A percentile compares a stretch with the other conserved stretches of the same genome.
Evolutionary conservation across 306 rosid genomes (phyloP).

Genomic region (Cicer pinnatifidum): DNA sequence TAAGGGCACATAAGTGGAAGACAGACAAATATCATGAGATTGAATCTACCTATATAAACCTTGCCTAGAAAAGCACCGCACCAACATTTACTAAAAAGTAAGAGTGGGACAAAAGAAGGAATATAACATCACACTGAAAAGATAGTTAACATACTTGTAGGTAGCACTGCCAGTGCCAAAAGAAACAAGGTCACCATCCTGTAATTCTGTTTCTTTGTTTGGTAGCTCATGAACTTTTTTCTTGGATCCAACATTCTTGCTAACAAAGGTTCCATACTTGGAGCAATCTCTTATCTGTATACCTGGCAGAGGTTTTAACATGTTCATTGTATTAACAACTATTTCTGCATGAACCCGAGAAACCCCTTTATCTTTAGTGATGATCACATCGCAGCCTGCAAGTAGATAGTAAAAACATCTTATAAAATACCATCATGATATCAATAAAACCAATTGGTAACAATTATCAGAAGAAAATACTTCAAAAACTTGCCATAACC

Average conservation of each 20-base stretch:
- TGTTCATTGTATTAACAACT: slow-evolving; percentile 65
- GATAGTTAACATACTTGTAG: slow-evolving; percentile 64
- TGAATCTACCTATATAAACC: slow-evolving; percentile 6
- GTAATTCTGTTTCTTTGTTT: slow-evolving; percentile 68
- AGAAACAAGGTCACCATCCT: slow-evolving; percentile 75
- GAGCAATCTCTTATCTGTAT: slow-evolving; percentile 76
- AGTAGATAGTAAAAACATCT: slow-evolving; percentile 27
- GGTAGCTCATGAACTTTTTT: slow-evolving; percentile 79
- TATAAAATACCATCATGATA: slow-evolving; percentile 30
- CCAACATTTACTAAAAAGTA: slow-evolving; percentile 17
- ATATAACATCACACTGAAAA: slow-evolving; percentile 23
- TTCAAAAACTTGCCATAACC: slow-evolving; percentile 12
- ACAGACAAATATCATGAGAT: slow-evolving; percentile 27
- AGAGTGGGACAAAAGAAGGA: slow-evolving; percentile 27
- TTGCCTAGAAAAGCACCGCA: slow-evolving; percentile 33
- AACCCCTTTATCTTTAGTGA: slow-evolving; percentile 88
- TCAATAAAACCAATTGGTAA: slow-evolving; percentile 4
- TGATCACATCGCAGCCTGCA: slow-evolving; percentile 81
- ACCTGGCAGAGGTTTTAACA: slow-evolving; percentile 44
- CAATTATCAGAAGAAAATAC: neutral
- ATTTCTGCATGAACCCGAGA: slow-evolving; percentile 95
- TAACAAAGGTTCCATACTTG: slow-evolving; percentile 79
- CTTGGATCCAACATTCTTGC: slow-evolving; percentile 57
- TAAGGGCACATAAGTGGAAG: slow-evolving; percentile 21
- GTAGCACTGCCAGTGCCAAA: slow-evolving; percentile 91